Conservation (phyloP, 2,329 filamentous ascomycete genomes). For the Talaromyces sp. region DNA sequence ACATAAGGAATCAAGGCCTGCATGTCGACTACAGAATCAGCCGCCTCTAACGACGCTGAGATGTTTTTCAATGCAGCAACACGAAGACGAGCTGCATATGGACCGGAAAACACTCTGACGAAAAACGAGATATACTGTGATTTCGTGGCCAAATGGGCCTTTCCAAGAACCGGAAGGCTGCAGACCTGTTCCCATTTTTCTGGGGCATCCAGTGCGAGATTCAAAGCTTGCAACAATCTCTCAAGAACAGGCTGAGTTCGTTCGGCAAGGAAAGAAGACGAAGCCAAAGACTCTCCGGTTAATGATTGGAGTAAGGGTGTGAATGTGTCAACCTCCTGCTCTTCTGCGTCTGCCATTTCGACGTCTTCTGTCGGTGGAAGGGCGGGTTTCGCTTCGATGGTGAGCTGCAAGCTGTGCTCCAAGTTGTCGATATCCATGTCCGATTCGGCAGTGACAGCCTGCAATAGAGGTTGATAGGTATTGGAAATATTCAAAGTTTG, state of each 20-base stretch:
- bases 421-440: constrained; percentile 69
- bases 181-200: constrained; percentile 29
- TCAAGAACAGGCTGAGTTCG: constrained; percentile 31
- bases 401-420: constrained; percentile 68
- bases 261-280: constrained; percentile 33
- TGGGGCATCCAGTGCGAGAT: constrained; percentile 25
- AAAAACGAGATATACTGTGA: constrained; percentile 72
- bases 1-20: constrained; percentile 81
- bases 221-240: constrained; percentile 34
- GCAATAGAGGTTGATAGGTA: constrained; percentile 58
- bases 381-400: constrained; percentile 56
- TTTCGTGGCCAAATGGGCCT: constrained; percentile 47
- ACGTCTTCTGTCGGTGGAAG: constrained; percentile 48
- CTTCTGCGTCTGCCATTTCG: constrained; percentile 43
- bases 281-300: constrained; percentile 21
- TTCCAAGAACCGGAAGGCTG: constrained; percentile 33
- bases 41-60: constrained; percentile 50
- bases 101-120: constrained; percentile 66
- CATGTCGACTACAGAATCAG: constrained; percentile 56
- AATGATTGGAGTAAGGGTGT: constrained; percentile 29
- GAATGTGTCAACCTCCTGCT: constrained; percentile 25
- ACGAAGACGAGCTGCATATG: constrained; percentile 64
- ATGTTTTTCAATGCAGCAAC: constrained; percentile 64
- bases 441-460: constrained; percentile 60
- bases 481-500: constrained; percentile 60